Evolutionary conservation across 2,329 filamentous ascomycete species (phyloP), one percentile per base, ranked within the genome.

Genomic region (Diaporthe capsici): DNA sequence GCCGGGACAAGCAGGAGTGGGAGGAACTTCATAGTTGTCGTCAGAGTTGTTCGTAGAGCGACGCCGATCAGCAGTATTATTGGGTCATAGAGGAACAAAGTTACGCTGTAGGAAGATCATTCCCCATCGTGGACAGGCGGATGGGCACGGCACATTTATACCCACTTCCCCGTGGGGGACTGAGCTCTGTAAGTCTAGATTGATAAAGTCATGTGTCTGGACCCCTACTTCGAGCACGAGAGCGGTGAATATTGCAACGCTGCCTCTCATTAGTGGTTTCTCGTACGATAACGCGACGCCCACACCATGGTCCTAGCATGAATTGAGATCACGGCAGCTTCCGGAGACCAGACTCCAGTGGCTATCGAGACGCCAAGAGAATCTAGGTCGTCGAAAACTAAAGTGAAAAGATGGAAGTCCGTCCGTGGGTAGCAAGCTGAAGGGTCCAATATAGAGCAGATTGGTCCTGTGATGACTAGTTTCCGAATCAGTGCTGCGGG

Each of bases 401-500:
- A 9, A 70, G 65, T 70, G 17, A 42, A 37, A 39, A 70, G 49
- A 25, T 70, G 31, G 31, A 55, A 55, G 49, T 70, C 34, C 65
- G 49, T 31, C 65, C 65, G 49, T 70, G 65, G 65, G 65, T 70
- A 70, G 65, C 10, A 70, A 70, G 65, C 65, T 70, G 65, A 55
- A 70, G 49, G 65, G 65, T 53, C 65, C 65, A 70, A 70, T 70
- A 70, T 70, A 55, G 22, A 42, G 47, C 47, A 70, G 9, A 51
- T 53, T 70, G 65, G 49, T 70, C 65, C n/a, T 49, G 65, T 70
- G 65, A 70, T 51, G 47, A 3, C 49, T 70, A 55, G 47, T 70
- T 70, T 70, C 65, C 65, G 49, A 70, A 70, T 70, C 65, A 70
- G 65, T 70, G 49, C 34, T 70, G 65, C 65, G 65, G 65, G 65